Conservation (phyloP, 345 rosid species). For the Bruguiera sexangula region DNA sequence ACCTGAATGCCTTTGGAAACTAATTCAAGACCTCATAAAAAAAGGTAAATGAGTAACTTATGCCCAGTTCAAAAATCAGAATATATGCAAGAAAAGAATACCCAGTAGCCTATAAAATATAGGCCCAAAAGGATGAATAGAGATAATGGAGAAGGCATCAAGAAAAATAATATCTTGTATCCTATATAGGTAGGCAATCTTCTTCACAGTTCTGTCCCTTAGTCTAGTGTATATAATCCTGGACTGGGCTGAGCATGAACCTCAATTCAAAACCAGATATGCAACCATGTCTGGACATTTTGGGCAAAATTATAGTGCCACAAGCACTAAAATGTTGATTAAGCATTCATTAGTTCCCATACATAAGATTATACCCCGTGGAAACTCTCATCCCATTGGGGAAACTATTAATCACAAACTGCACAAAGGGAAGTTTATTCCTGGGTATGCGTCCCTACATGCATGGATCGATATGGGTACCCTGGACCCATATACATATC, state of each 20-base stretch:
- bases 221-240: no score
- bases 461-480: no score
- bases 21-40: conserved; percentile 27
- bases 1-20: conserved; percentile 53
- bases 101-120: neutral
- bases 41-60: neutral
- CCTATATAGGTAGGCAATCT: no score
- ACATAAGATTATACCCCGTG: no score
- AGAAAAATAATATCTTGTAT: no score
- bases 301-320: neutral
- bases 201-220: no score
- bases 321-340: neutral
- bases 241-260: neutral
- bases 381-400: no score
- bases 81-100: neutral
- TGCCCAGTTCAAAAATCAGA: neutral
- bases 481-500: no score
- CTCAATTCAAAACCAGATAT: neutral
- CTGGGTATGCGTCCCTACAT: no score
- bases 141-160: no score
- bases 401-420: no score
- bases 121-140: neutral
- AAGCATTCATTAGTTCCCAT: neutral
- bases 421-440: no score
- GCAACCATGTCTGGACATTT: neutral